Evolutionary conservation across 805 yeast species (phyloP), one percentile per base, ranked within the genome.

Genomic region (Metschnikowia dekortorum): DNA sequence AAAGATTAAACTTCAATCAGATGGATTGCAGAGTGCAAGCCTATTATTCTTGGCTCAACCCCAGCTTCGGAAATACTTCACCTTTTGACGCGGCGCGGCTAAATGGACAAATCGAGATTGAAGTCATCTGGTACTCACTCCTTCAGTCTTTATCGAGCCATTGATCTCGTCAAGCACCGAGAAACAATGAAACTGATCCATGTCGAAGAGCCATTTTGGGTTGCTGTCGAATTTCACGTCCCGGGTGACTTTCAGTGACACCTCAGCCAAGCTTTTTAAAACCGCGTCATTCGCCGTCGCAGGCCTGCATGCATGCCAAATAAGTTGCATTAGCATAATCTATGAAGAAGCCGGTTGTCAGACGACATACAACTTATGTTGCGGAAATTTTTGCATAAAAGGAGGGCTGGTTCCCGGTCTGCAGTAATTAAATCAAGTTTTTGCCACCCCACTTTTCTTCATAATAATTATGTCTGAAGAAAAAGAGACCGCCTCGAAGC

Each of bases 211-310:
- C 11, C 6, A n/a, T 22, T 6, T 11, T 7, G 18, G 40, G 29
- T 6, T 11, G 13, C 8, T 11, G 18, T 9, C 16, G 4, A 38
- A 14, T 11, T 4, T n/a, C 43, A 16, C 34, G 8, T 26, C 30
- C 22, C 13, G 34, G 16, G 37, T 38, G 45, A 38, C 45, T 34
- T 42, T 26, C 22, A 9, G 18, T 22, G 40, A 16, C 34, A 28
- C 46, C n/a, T 14, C 33, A 44, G 46, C 33, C 40, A 44, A 43
- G 39, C 39, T 28, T 35, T 28, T 28, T 16, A n/a, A 29, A 35
- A 32, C 40, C 16, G 46, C 40, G 45, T 31, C 45, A 42, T 42
- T 33, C 16, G 6, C n/a, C 26, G 28, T 34, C 28, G 34, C 29
- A 11, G 10, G 16, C 46, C 39, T 44, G 46, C 46, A 44, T 14